Evolutionary conservation across 306 rosid genomes (phyloP).

Genomic region (Lathyrus sativus): DNA sequence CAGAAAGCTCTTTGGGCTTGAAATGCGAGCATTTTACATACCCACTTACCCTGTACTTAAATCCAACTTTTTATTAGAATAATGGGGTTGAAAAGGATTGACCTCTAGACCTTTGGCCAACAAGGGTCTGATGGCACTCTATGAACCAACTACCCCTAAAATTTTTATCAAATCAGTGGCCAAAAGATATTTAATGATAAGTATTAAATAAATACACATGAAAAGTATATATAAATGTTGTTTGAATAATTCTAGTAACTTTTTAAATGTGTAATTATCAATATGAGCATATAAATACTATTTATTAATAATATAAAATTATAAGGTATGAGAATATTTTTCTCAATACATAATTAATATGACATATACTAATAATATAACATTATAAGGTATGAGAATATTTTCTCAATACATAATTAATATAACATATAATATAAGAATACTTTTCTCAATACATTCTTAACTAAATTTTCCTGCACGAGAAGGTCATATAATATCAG

Average conservation of each 20-base stretch:
- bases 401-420: background rate
- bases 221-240: background rate
- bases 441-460: background rate
- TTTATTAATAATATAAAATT: background rate
- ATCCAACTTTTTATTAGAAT: background rate
- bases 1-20: background rate
- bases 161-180: background rate
- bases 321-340: background rate
- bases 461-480: background rate
- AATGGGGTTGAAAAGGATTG: constrained; percentile 6
- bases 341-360: background rate
- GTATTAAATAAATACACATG: background rate
- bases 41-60: background rate
- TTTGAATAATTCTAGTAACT: background rate
- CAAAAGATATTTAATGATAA: background rate
- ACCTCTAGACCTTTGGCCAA: constrained; percentile 6
- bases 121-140: background rate
- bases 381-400: background rate
- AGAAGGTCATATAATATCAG: background rate
- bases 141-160: constrained; percentile 20
- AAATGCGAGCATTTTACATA: background rate
- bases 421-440: background rate
- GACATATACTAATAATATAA: background rate
- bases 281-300: constrained; percentile 2
- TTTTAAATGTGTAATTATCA: background rate